Percentiles rank a stretch among this genome's conserved stretches.
phyloP scores from a whole-genome alignment of 257 asterid genomes.

The Osmanthus fragrans region DNA sequence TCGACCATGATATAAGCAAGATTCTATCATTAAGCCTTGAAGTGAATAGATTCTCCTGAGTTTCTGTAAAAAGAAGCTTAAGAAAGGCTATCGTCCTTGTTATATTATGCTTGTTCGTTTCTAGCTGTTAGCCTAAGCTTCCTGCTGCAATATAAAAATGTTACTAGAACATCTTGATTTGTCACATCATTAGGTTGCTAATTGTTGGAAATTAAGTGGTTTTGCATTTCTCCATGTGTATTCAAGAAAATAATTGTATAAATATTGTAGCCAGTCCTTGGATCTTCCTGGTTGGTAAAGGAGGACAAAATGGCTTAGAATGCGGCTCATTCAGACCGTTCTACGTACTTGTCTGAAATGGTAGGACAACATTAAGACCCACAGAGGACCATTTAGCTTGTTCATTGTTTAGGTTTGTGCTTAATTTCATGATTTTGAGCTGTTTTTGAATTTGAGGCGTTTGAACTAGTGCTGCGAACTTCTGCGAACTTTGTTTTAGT shows the following conservation, averaged over 20 bases:
- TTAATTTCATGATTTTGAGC: background rate
- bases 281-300: background rate
- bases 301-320: too few species aligned
- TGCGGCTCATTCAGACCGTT: background rate
- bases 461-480: background rate
- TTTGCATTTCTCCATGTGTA: background rate
- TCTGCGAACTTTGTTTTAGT: background rate
- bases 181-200: background rate
- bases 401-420: background rate
- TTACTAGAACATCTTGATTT: background rate
- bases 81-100: background rate
- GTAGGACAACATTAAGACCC: background rate
- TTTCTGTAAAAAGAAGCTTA: background rate
- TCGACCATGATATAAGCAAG: background rate
- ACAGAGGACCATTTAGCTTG: background rate
- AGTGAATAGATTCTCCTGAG: background rate
- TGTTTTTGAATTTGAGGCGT: too few species aligned
- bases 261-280: background rate
- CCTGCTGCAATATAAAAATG: background rate
- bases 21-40: background rate
- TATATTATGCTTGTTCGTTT: background rate
- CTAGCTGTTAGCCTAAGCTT: background rate
- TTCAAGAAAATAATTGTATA: background rate
- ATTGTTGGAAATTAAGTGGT: background rate
- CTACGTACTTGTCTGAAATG: background rate